Conservation (phyloP, 345 rosid species). For the Eucalyptus tenuipes region DNA sequence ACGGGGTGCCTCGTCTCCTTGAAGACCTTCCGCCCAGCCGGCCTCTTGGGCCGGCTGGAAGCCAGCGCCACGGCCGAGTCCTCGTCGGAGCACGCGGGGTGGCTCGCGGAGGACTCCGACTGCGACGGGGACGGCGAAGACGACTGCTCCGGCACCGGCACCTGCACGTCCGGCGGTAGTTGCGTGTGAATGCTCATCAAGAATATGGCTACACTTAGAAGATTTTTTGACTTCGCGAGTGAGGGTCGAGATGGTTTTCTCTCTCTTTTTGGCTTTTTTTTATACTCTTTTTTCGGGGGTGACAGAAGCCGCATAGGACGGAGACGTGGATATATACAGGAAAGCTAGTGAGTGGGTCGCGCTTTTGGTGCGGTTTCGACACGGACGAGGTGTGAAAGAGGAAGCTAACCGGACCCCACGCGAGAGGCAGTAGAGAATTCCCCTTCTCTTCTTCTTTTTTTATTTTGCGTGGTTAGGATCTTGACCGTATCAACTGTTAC, state of each 20-base stretch:
- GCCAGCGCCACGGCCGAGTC: not conserved
- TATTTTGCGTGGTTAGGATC: not conserved
- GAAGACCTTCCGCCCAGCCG: conserved; percentile 40
- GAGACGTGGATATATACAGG: not conserved
- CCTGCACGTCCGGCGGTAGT: not conserved
- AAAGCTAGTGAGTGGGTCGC: not conserved
- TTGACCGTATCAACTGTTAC: not conserved
- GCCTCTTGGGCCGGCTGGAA: conserved; percentile 3
- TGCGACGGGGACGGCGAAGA: not conserved
- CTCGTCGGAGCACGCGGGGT: not conserved
- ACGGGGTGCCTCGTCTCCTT: conserved; percentile 49
- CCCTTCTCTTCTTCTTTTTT: accelerated
- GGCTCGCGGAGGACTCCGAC: not conserved
- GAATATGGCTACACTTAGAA: not conserved
- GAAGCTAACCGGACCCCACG: not conserved
- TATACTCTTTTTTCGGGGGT: not conserved
- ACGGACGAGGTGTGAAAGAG: not conserved
- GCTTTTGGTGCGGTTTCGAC: not conserved
- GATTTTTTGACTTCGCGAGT: not conserved
- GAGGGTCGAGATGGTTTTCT: not conserved
- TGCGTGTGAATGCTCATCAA: not conserved
- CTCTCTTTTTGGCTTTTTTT: not conserved
- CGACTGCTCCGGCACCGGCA: not conserved
- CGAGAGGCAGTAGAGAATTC: not conserved
- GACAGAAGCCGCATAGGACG: not conserved